phyloP scores from a whole-genome alignment of 2,329 filamentous ascomycete species.

The Aspergillus tanneri region DNA sequence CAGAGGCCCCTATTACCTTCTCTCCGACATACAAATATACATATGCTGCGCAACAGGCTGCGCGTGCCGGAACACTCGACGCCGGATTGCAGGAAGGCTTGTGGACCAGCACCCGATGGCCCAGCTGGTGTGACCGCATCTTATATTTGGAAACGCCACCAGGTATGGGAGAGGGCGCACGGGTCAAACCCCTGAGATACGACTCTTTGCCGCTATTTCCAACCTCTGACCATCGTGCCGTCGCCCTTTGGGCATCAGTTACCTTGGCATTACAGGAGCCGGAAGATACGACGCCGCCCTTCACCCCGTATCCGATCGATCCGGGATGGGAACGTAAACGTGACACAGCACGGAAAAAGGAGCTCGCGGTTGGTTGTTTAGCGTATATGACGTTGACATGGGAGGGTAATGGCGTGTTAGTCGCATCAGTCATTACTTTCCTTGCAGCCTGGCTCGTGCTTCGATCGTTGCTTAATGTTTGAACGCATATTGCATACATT shows the following conservation, averaged over 20 bases:
- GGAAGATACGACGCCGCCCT: slow-evolving; percentile 38
- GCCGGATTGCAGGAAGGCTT: slow-evolving; percentile 55
- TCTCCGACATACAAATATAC: slow-evolving; percentile 93
- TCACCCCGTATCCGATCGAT: slow-evolving; percentile 59
- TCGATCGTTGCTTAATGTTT: slow-evolving; percentile 34
- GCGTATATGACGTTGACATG: slow-evolving; percentile 55
- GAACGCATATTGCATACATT: slow-evolving; percentile 4
- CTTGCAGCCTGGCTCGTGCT: slow-evolving; percentile 45
- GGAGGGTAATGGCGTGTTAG: slow-evolving; percentile 46
- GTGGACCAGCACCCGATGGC: slow-evolving; percentile 81
- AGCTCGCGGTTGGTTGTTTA: slow-evolving; percentile 58
- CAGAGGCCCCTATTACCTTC: slow-evolving; percentile 72
- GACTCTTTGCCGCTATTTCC: slow-evolving; percentile 72
- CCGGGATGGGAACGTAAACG: slow-evolving; percentile 56
- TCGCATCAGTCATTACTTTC: slow-evolving; percentile 40
- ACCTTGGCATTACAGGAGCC: slow-evolving; percentile 50
- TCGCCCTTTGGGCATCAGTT: slow-evolving; percentile 68
- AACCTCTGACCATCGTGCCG: slow-evolving; percentile 86
- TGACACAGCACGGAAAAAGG: slow-evolving; percentile 56
- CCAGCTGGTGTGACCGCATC: slow-evolving; percentile 90
- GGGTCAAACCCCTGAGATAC: slow-evolving; percentile 63
- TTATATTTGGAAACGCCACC: slow-evolving; percentile 67
- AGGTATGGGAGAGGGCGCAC: slow-evolving; percentile 45
- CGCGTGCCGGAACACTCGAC: slow-evolving; percentile 23
- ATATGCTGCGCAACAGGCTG: slow-evolving; percentile 43